Evolutionary conservation across 495 filamentous ascomycete genomes (phyloP).

Genomic region (Podospora pseudoanserina): DNA sequence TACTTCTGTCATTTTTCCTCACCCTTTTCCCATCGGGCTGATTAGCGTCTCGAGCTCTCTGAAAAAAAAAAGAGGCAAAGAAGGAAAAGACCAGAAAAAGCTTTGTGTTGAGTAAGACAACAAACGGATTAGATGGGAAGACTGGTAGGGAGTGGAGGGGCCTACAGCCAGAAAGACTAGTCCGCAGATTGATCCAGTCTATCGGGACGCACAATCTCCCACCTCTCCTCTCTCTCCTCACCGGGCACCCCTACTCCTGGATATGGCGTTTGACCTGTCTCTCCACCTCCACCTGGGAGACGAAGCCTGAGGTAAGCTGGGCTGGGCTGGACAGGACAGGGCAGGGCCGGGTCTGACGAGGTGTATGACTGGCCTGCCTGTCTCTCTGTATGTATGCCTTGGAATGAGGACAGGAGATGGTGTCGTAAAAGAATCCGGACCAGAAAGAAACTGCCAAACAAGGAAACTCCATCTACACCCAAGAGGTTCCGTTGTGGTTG

Average conservation of each 20-base stretch:
- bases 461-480: background rate
- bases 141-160: background rate
- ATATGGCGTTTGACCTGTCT: background rate
- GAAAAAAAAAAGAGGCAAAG: background rate
- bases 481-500: background rate
- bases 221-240: background rate
- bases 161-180: slow-evolving; percentile 3
- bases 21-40: background rate
- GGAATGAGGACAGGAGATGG: slow-evolving; percentile 8
- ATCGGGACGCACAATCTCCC: background rate
- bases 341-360: background rate
- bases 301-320: background rate
- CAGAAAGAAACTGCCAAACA: background rate
- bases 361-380: slow-evolving; percentile 9
- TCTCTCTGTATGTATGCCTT: slow-evolving; percentile 14
- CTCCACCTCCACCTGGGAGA: background rate
- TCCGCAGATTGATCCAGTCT: slow-evolving; percentile 6
- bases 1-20: slow-evolving; percentile 32
- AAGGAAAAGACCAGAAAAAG: background rate
- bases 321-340: background rate
- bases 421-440: background rate
- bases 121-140: slow-evolving; percentile 6
- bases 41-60: background rate
- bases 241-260: background rate
- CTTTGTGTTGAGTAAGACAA: background rate